A percentile compares a stretch with the other conserved stretches of the same genome.
These are phyloP conservation scores for Neofusicoccum cordaticola DNA, from an alignment of 2,329 filamentous ascomycete species.

Conservation along the genomic window DNA sequence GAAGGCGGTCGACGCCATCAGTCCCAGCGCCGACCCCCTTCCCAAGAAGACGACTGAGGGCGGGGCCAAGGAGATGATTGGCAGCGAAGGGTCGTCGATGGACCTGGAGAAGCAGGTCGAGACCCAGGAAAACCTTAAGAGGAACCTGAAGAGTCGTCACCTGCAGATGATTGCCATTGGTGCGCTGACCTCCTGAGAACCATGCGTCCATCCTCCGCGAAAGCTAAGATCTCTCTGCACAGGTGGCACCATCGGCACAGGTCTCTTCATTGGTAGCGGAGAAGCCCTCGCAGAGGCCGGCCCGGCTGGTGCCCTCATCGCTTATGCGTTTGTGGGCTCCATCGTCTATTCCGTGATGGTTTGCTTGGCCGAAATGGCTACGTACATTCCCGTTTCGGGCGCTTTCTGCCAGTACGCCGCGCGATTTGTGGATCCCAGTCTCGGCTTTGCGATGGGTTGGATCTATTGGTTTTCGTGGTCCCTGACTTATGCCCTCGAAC, in stretches of 20 bases:
- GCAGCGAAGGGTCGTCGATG: conserved; percentile 11
- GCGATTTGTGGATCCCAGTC: conserved; percentile 69
- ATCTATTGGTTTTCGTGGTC: conserved; percentile 80
- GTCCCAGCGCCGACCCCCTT: neutral
- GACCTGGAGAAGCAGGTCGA: conserved; percentile 37
- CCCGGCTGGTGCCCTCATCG: conserved; percentile 47
- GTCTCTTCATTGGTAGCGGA: conserved; percentile 54
- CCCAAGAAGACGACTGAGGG: neutral
- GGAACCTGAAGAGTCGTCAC: conserved; percentile 37
- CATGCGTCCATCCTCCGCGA: neutral
- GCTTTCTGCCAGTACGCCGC: conserved; percentile 74
- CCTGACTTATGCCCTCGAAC: conserved; percentile 69
- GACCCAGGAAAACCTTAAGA: conserved; percentile 27
- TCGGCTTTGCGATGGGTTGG: conserved; percentile 79
- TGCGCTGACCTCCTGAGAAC: conserved; percentile 21
- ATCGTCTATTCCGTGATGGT: conserved; percentile 74
- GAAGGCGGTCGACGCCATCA: conserved; percentile 14
- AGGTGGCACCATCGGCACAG: conserved; percentile 50
- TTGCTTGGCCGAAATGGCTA: conserved; percentile 66
- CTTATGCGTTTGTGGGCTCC: conserved; percentile 56
- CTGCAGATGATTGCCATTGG: conserved; percentile 41
- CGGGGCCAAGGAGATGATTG: conserved; percentile 6
- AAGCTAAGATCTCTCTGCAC: neutral
- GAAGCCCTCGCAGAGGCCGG: conserved; percentile 48
- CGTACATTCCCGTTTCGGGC: conserved; percentile 72